phyloP scores from a whole-genome alignment of 176 grass and related monocot genomes.

The Hordeum marinum region DNA sequence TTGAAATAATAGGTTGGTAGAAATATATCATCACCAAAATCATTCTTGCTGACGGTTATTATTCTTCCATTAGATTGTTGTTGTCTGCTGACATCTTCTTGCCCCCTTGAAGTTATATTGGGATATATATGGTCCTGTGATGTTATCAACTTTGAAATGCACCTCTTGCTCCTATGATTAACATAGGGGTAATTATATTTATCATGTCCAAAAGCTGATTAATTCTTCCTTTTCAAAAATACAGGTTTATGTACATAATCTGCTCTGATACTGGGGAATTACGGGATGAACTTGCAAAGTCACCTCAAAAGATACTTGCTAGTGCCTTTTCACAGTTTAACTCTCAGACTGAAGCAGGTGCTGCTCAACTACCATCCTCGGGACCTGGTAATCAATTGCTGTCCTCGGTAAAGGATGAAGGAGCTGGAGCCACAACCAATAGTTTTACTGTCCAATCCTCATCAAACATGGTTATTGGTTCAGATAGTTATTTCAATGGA shows the following conservation, averaged over 20 bases:
- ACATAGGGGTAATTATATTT: background rate
- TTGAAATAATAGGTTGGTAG: background rate
- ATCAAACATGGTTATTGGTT: slow-evolving; percentile 40
- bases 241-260: slow-evolving; percentile 99
- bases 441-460: slow-evolving; percentile 51
- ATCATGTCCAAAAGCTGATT: slow-evolving; percentile 1
- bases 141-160: background rate
- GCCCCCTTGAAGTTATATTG: background rate
- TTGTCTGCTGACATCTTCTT: background rate
- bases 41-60: background rate
- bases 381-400: slow-evolving; percentile 39
- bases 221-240: slow-evolving; percentile 24
- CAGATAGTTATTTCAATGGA: slow-evolving; percentile 94
- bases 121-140: background rate
- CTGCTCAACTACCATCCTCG: slow-evolving; percentile 47
- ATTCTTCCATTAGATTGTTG: background rate
- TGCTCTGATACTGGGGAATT: slow-evolving; percentile 85
- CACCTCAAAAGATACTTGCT: slow-evolving; percentile 89
- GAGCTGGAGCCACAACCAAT: slow-evolving; percentile 46
- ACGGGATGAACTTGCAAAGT: slow-evolving; percentile 88
- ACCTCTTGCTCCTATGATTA: slow-evolving; percentile 1
- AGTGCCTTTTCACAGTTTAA: slow-evolving; percentile 88
- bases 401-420: slow-evolving; percentile 70
- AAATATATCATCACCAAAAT: background rate
- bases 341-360: slow-evolving; percentile 48